phyloP scores from a whole-genome alignment of 495 filamentous ascomycete genomes.

The Tuber microsphaerosporum region DNA sequence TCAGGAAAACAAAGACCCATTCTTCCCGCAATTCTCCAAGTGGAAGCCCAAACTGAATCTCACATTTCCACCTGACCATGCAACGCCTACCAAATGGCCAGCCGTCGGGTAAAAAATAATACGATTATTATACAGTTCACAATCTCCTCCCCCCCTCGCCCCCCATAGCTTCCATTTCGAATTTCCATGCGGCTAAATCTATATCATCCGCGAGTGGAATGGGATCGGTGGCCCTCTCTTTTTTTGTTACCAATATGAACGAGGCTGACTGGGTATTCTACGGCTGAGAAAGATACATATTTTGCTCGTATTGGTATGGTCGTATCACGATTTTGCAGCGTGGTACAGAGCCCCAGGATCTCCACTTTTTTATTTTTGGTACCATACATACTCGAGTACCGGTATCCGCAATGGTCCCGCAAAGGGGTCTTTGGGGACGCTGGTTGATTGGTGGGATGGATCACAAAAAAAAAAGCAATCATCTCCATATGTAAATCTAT shows the following conservation, averaged over 20 bases:
- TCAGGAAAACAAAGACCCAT: not conserved
- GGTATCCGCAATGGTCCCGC: not conserved
- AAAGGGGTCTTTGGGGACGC: not conserved
- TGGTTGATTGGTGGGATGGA: not conserved
- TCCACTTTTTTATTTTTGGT: not conserved
- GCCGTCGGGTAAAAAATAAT: not conserved
- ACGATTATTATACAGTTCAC: not conserved
- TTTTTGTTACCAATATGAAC: not conserved
- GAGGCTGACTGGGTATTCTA: not conserved
- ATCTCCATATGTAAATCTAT: not conserved
- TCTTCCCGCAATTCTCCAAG: not conserved
- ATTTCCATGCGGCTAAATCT: not conserved
- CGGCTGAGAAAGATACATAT: not conserved
- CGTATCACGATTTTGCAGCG: not conserved
- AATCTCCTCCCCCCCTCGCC: not conserved
- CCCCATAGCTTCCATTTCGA: not conserved
- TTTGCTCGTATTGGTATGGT: not conserved
- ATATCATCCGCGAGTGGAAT: not conserved
- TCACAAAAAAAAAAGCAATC: not conserved
- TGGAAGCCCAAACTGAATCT: not conserved
- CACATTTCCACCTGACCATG: not conserved
- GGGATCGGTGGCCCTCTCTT: not conserved
- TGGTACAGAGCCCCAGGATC: not conserved
- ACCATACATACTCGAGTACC: too few species aligned
- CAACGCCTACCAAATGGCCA: not conserved